Base-by-base conservation (phyloP, 2,329 filamentous ascomycete genomes). In the Onygenales sp. region DNA sequence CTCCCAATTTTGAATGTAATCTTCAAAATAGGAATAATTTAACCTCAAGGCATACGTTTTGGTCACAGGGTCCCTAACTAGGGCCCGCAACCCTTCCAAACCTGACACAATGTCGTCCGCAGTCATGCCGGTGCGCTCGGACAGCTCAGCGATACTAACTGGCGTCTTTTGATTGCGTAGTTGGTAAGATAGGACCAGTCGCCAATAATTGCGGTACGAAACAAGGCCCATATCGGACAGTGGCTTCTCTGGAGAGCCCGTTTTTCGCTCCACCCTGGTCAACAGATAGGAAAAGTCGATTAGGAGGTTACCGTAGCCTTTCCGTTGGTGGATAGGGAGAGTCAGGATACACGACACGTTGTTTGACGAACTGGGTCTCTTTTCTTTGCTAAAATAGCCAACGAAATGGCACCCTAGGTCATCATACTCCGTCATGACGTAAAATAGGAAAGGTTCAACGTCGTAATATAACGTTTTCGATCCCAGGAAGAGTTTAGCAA, bases 301-400 rank as follows among this genome's bases (percentile, higher is more conserved):
- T 46, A 98, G 80, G 21, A 97, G 83, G 64, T 96, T 92, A 5
- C 94, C 93, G 62, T 97, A 98, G 54, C 93, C 93, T 69, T 96
- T 95, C 53, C 94, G 85, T 73, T 96, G 92, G 66, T 97, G 93
- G 52, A 97, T 96, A 0, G 93, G 93, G 41, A 98, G 75, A 3
- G 95, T 95, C 47, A 98, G 75, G 61, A 98, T 98, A 70, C 93
- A 98, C 7, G 90, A 96, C 47, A 98, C 93, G 60, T 98, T 98
- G 70, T 98, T 97, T 62, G 91, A 86, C 57, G 90, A 95, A 69
- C 89, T 92, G 2, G 89, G 86, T 43, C 94, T 81, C 72, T 98
- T 98, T 72, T 98, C 93, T 69, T 98, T 98, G 50, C 93, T 97
- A 70, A 98, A 98, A 67, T 96, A 98, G n/a, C 93, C 93, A n/a